phyloP scores from a whole-genome alignment of 768 basidiomycete species.

The Collybia mongolica region DNA sequence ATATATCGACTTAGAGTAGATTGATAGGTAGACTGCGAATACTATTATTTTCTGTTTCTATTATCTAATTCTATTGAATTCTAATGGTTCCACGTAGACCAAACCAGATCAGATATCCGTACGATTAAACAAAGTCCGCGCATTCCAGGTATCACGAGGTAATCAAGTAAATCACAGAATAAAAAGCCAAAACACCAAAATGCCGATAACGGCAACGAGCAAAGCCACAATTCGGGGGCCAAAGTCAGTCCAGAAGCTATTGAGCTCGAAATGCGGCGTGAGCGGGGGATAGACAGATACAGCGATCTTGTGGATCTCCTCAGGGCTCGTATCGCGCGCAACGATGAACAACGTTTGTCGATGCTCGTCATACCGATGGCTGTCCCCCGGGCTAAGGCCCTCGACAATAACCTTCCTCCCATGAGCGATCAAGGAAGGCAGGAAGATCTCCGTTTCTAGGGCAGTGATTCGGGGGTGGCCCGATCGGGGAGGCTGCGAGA shows the following conservation, averaged over 20 bases:
- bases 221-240: slow-evolving; percentile 21
- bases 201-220: slow-evolving; percentile 16
- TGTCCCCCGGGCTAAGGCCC: slow-evolving; percentile 51
- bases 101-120: too few relatives aligned
- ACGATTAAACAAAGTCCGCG: too few relatives aligned
- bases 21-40: not conserved
- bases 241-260: slow-evolving; percentile 66
- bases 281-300: slow-evolving; percentile 60
- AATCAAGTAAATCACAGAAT: not conserved
- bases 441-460: slow-evolving; percentile 81
- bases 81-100: too few relatives aligned
- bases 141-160: not conserved
- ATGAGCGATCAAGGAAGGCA: slow-evolving; percentile 62
- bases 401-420: slow-evolving; percentile 57
- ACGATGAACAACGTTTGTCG: slow-evolving; percentile 78
- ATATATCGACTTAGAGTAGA: not conserved
- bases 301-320: slow-evolving; percentile 44
- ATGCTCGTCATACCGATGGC: slow-evolving; percentile 56
- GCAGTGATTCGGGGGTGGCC: slow-evolving; percentile 41
- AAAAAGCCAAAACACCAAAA: slow-evolving; percentile 9
- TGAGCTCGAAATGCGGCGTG: slow-evolving; percentile 49
- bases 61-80: too few relatives aligned
- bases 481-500: slow-evolving; percentile 36
- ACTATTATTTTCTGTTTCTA: too few relatives aligned
- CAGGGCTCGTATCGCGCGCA: slow-evolving; percentile 37